Percentiles rank a stretch among this genome's conserved stretches.
phyloP scores from a whole-genome alignment of 169 alveolate species.

The Sarcocystis neurona region DNA sequence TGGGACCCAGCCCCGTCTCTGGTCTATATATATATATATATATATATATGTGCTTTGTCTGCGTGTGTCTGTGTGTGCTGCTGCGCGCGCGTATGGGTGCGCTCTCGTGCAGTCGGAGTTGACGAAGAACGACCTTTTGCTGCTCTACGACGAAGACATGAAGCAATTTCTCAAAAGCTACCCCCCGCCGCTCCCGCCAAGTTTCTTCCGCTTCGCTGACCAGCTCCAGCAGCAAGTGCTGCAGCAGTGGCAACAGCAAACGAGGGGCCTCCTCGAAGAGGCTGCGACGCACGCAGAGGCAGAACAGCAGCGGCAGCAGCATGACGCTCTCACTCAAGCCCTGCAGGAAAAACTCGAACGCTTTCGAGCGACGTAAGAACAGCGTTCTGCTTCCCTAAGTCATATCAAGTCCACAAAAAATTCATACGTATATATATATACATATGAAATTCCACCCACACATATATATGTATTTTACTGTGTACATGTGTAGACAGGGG shows the following conservation, averaged over 20 bases:
- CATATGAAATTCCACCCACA: not conserved
- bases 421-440: too few species aligned
- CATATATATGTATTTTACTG: too few species aligned
- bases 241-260: conserved; percentile 42
- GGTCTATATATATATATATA: too few species aligned
- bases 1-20: too few species aligned
- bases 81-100: too few species aligned
- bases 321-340: not conserved
- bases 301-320: conserved; percentile 17
- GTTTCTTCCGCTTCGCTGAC: conserved; percentile 20
- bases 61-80: too few species aligned
- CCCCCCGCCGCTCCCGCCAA: conserved; percentile 24
- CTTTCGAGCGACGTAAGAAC: not conserved
- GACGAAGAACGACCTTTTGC: conserved; percentile 59
- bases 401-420: not conserved
- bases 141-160: conserved; percentile 34
- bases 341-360: conserved; percentile 2
- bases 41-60: too few species aligned
- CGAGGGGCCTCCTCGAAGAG: conserved; percentile 13
- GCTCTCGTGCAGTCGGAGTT: conserved; percentile 48
- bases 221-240: conserved; percentile 1
- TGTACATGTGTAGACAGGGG: too few species aligned
- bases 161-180: not conserved
- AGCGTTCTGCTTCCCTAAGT: not conserved
- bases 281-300: conserved; percentile 2